Evolutionary conservation across 2,329 filamentous ascomycete species (phyloP).

Genomic region (Parascedosporium putredinis): DNA sequence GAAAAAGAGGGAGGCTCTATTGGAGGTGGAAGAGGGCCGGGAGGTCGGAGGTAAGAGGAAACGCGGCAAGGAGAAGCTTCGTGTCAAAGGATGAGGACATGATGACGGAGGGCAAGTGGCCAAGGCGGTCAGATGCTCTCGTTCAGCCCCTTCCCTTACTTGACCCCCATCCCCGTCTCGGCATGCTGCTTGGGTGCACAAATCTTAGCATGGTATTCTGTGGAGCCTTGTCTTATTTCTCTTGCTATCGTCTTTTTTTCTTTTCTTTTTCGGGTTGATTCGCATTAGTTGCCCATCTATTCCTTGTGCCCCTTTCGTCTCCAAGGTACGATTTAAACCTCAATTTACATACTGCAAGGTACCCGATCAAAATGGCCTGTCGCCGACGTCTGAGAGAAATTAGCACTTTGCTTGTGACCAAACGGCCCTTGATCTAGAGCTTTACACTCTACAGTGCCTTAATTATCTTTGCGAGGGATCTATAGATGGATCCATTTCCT

Average conservation of each 20-base stretch:
- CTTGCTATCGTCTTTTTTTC: not conserved
- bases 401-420: no score
- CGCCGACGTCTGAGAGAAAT: not conserved
- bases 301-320: no score
- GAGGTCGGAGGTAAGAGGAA: conserved; percentile 83
- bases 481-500: no score
- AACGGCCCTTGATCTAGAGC: no score
- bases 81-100: not conserved
- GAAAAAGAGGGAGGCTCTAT: conserved; percentile 83
- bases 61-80: conserved; percentile 46
- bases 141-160: no score
- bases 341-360: not conserved
- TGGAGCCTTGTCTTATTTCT: not conserved
- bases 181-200: not conserved
- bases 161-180: not conserved
- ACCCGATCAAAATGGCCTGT: not conserved
- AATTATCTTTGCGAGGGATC: no score
- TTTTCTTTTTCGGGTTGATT: not conserved
- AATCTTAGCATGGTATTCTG: not conserved
- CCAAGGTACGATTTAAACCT: not conserved
- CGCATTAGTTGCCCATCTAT: not conserved
- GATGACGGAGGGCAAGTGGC: not conserved
- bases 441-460: no score
- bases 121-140: not conserved
- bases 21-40: conserved; percentile 85